Conservation (phyloP, 306 rosid genomes). For the Lathyrus sativus region DNA sequence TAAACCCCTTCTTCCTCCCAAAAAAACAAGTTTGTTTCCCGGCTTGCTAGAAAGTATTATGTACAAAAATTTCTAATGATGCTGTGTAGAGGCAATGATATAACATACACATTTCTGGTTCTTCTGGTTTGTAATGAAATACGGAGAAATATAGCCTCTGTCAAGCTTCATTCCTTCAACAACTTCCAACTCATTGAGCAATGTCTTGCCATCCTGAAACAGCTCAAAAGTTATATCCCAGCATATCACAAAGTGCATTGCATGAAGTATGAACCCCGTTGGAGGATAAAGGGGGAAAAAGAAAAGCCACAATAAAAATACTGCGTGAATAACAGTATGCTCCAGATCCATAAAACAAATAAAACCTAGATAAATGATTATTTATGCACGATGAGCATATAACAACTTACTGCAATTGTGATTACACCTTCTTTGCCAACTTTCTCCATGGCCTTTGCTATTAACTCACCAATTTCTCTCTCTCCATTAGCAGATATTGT, state of each 20-base stretch:
- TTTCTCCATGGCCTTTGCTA: conserved; percentile 98
- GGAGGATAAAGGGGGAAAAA: neutral
- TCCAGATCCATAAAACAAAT: neutral
- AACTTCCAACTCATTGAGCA: conserved; percentile 91
- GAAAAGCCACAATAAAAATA: conserved; percentile 4
- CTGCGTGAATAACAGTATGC: neutral
- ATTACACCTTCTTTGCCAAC: conserved; percentile 99
- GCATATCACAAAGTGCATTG: conserved; percentile 1
- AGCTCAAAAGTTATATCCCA: conserved; percentile 27
- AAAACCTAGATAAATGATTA: conserved; percentile 15
- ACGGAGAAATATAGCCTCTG: conserved; percentile 94
- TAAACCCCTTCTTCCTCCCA: too few species aligned
- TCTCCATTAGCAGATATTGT: conserved; percentile 97
- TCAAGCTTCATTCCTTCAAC: conserved; percentile 99
- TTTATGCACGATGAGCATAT: neutral
- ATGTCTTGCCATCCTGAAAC: conserved; percentile 91
- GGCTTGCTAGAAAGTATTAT: neutral
- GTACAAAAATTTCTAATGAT: neutral
- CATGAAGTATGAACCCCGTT: neutral
- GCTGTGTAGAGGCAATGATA: neutral
- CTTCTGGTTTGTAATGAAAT: conserved; percentile 87
- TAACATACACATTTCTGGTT: conserved; percentile 90
- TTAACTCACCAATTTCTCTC: conserved; percentile 96
- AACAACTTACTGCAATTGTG: conserved; percentile 76
- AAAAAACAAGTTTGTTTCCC: too few species aligned